Conservation (phyloP, 495 filamentous ascomycete genomes). For the Tuber brumale region DNA sequence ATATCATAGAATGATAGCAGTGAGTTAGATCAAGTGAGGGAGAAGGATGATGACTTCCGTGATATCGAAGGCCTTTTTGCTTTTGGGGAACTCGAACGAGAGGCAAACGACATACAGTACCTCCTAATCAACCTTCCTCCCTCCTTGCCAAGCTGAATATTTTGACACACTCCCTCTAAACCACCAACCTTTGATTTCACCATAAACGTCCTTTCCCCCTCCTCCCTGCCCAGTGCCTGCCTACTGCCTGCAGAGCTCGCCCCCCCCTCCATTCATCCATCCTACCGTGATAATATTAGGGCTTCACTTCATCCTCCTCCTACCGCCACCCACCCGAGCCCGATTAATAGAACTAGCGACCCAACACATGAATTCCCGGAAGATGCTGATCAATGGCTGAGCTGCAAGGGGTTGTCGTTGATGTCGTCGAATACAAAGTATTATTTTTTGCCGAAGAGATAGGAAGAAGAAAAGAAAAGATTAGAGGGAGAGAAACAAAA, state of each 20-base stretch:
- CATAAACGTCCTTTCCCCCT: constrained; percentile 1
- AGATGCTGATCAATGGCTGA: neutral
- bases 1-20: neutral
- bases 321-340: constrained; percentile 3
- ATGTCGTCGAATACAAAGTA: neutral
- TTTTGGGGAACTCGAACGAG: constrained; percentile 4
- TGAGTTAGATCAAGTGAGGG: neutral
- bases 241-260: constrained; percentile 1
- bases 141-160: constrained; percentile 4
- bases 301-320: neutral
- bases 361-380: neutral
- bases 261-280: neutral
- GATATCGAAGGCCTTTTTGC: constrained; percentile 3
- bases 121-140: constrained; percentile 4
- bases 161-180: constrained; percentile 2
- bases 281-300: neutral
- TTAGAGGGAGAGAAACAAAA: neutral
- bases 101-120: neutral
- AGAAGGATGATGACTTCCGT: neutral
- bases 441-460: neutral
- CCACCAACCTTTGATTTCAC: neutral
- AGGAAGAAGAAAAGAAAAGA: neutral
- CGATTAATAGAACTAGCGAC: constrained; percentile 2
- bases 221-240: neutral
- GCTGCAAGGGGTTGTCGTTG: neutral